Percentiles rank a stretch among this genome's conserved stretches.
These are phyloP conservation scores for Citrullus amarus DNA, from an alignment of 306 rosid genomes.

Conservation along the genomic window DNA sequence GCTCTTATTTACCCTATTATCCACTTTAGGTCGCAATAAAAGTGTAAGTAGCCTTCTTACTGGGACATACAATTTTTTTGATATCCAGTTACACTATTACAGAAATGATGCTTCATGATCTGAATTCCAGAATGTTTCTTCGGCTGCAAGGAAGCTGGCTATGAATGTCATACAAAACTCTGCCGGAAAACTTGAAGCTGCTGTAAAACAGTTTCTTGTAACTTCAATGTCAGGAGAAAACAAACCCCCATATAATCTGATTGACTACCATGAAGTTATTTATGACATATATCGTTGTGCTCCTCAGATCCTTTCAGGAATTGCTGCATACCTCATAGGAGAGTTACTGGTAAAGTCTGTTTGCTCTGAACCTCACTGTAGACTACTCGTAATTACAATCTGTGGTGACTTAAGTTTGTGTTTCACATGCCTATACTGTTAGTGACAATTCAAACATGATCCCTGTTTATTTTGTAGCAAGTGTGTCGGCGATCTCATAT, in stretches of 20 bases:
- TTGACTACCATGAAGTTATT: slow-evolving; percentile 71
- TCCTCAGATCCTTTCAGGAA: slow-evolving; percentile 71
- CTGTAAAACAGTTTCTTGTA: slow-evolving; percentile 69
- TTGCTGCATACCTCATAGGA: slow-evolving; percentile 80
- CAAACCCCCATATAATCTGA: slow-evolving; percentile 39
- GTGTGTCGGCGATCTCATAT: neutral
- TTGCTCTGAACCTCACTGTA: neutral
- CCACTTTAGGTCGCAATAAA: slow-evolving; percentile 67
- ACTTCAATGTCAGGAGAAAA: slow-evolving; percentile 83
- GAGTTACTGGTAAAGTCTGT: slow-evolving; percentile 74
- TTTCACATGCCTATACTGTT: neutral
- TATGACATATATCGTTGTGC: slow-evolving; percentile 87
- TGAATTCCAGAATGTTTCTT: slow-evolving; percentile 56
- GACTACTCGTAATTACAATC: no score
- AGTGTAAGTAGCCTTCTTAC: slow-evolving; percentile 42
- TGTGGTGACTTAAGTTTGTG: neutral
- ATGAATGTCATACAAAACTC: slow-evolving; percentile 86
- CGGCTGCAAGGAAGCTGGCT: slow-evolving; percentile 94
- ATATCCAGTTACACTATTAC: neutral
- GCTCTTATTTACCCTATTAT: slow-evolving; percentile 50
- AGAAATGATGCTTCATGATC: slow-evolving; percentile 9
- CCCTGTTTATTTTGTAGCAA: neutral
- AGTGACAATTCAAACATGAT: neutral
- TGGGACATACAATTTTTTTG: slow-evolving; percentile 11
- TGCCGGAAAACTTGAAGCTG: slow-evolving; percentile 79